Base-by-base conservation (phyloP, 2,329 filamentous ascomycete genomes). In the Xylariaceae sp. region DNA sequence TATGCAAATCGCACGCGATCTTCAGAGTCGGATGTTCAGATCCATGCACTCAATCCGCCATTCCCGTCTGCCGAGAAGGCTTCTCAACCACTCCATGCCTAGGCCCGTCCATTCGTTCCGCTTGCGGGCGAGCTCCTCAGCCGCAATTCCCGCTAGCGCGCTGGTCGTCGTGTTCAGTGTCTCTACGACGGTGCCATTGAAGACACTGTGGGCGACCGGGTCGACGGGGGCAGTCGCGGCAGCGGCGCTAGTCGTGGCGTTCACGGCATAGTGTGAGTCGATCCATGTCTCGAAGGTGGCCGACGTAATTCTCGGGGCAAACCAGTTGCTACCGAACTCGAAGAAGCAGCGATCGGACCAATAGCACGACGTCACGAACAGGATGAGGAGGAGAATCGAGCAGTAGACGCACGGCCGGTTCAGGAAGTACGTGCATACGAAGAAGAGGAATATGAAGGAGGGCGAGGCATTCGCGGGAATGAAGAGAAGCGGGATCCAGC, bases 361-460 rank as follows among this genome's bases (percentile, higher is more conserved):
- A 79, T 91, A 87, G 72, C 89, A 94, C 30, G 87, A 91, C 30
- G 91, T 95, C 62, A 91, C 81, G 76, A 96, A 95, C 64, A 99
- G 89, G 65, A 97, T 91, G 62, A 96, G 81, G 47, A 99, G 89
- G 51, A 99, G 87, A 59, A 96, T 85, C 58, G 91, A 96, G 81
- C 94, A 99, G 80, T 99, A 99, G 65, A 96, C 87, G 76, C 94
- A 99, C 51, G 94, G 94, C 53, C 92, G 86, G 75, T 96, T 95
- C 66, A 99, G 85, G 74, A 95, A 89, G 78, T 96, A 97, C 62
- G 91, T 96, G 72, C 91, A 90, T 62, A 90, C 80, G 76, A 99
- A 87, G 79, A 94, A 90, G 73, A 90, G 82, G 74, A 92, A 83
- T 70, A 94, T 89, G 76, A 92, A 91, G 67, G 88, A 81, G 30